Percentiles rank a stretch among this genome's conserved stretches.
phyloP scores from a whole-genome alignment of 495 filamentous ascomycete species.

The Penicillium riverlandense region DNA sequence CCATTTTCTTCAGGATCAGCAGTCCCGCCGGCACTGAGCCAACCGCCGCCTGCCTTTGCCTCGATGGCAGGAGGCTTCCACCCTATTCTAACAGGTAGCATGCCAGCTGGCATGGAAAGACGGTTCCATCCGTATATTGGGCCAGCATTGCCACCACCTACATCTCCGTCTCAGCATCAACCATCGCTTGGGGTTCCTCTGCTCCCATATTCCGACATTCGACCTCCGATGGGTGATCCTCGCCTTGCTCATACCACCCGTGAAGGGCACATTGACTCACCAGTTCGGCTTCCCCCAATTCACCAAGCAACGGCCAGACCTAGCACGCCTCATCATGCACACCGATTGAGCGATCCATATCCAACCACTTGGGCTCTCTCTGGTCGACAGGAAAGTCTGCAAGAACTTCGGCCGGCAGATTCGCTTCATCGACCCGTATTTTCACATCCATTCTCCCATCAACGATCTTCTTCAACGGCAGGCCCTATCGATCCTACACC shows the following conservation, averaged over 20 bases:
- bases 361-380: conserved; percentile 20
- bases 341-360: conserved; percentile 36
- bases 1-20: conserved; percentile 28
- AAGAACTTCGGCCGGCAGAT: conserved; percentile 14
- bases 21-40: conserved; percentile 4
- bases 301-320: conserved; percentile 24
- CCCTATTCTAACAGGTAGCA: conserved; percentile 18
- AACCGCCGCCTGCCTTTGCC: conserved; percentile 17
- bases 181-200: conserved; percentile 18
- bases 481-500: conserved; percentile 17
- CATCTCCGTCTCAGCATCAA: conserved; percentile 33
- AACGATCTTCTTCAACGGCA: conserved; percentile 17
- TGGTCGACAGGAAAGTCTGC: conserved; percentile 15
- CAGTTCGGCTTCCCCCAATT: conserved; percentile 39
- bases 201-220: conserved; percentile 24
- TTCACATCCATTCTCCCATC: conserved; percentile 14
- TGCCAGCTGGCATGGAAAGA: conserved; percentile 23
- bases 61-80: conserved; percentile 23
- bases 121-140: conserved; percentile 21
- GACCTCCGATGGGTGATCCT: conserved; percentile 21
- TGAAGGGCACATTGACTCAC: conserved; percentile 28
- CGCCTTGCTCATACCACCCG: conserved; percentile 20
- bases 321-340: conserved; percentile 18
- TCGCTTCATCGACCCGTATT: conserved; percentile 20
- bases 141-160: conserved; percentile 22